Evolutionary conservation across 2,329 filamentous ascomycete species (phyloP).

Genomic region (Aotearoamyces nothofagi): DNA sequence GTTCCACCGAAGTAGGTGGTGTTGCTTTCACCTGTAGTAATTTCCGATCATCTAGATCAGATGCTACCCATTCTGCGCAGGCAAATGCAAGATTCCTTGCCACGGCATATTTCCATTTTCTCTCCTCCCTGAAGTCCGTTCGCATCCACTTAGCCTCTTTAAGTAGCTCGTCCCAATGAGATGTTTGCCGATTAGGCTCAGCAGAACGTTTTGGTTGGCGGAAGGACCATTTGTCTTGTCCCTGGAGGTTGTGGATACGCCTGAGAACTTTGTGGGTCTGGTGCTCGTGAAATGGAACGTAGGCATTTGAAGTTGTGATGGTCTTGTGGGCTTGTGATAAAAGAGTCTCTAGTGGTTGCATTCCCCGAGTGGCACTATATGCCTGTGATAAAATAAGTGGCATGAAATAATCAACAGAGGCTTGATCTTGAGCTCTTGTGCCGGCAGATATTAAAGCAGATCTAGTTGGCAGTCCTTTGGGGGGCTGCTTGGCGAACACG

Average conservation of each 20-base stretch:
- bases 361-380: constrained; percentile 43
- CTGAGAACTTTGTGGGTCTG: constrained; percentile 79
- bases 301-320: constrained; percentile 70
- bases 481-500: constrained; percentile 56
- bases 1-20: constrained; percentile 23
- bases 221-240: constrained; percentile 82
- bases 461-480: constrained; percentile 23
- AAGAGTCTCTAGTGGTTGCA: constrained; percentile 53
- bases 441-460: constrained; percentile 6
- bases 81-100: constrained; percentile 68
- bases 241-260: constrained; percentile 80
- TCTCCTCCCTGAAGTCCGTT: constrained; percentile 85
- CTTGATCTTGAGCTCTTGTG: constrained; percentile 4
- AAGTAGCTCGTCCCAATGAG: constrained; percentile 76
- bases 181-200: constrained; percentile 62
- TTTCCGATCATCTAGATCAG: constrained; percentile 45
- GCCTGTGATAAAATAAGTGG: constrained; percentile 41
- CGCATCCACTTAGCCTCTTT: constrained; percentile 97
- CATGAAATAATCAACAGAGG: constrained; percentile 45
- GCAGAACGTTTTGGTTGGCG: constrained; percentile 73
- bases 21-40: constrained; percentile 53
- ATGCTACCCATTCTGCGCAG: constrained; percentile 69
- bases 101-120: constrained; percentile 79
- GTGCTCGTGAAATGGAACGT: constrained; percentile 69
- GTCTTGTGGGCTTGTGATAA: constrained; percentile 79